phyloP scores from a whole-genome alignment of 2,329 filamentous ascomycete species.

The Colletotrichum aenigma region DNA sequence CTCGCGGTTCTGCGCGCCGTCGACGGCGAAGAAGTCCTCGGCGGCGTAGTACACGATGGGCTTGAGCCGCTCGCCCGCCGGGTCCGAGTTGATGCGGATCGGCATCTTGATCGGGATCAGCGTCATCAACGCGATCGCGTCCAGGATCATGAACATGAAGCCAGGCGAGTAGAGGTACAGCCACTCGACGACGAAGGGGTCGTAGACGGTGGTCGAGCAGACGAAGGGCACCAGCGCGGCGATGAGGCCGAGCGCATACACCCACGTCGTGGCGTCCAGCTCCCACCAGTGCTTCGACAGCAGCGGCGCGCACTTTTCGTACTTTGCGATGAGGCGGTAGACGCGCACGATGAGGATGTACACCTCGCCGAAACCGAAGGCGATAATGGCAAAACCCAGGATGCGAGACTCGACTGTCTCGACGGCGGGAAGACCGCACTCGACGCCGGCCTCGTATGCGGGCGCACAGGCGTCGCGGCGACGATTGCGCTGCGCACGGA shows the following conservation, averaged over 20 bases:
- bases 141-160: constrained; percentile 19
- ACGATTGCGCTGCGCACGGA: constrained; percentile 10
- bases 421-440: background rate
- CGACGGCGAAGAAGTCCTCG: constrained; percentile 19
- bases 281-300: constrained; percentile 14
- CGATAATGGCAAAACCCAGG: constrained; percentile 14
- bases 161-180: constrained; percentile 15
- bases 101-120: constrained; percentile 14
- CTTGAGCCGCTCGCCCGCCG: constrained; percentile 7
- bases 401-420: constrained; percentile 14
- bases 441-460: constrained; percentile 6
- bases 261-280: constrained; percentile 17
- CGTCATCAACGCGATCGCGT: constrained; percentile 13
- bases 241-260: constrained; percentile 15
- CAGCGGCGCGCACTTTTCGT: constrained; percentile 10
- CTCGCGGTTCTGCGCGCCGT: constrained; percentile 17
- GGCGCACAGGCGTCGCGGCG: background rate
- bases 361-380: constrained; percentile 17
- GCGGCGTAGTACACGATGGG: constrained; percentile 19
- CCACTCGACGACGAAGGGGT: constrained; percentile 13
- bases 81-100: constrained; percentile 19
- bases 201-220: constrained; percentile 15
- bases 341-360: constrained; percentile 18
- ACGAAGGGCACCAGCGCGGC: constrained; percentile 13
- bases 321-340: constrained; percentile 13